A percentile compares a stretch with the other conserved stretches of the same genome.
These are phyloP conservation scores for Chromera velia DNA, from an alignment of 73 alveolate species.

Conservation along the genomic window DNA sequence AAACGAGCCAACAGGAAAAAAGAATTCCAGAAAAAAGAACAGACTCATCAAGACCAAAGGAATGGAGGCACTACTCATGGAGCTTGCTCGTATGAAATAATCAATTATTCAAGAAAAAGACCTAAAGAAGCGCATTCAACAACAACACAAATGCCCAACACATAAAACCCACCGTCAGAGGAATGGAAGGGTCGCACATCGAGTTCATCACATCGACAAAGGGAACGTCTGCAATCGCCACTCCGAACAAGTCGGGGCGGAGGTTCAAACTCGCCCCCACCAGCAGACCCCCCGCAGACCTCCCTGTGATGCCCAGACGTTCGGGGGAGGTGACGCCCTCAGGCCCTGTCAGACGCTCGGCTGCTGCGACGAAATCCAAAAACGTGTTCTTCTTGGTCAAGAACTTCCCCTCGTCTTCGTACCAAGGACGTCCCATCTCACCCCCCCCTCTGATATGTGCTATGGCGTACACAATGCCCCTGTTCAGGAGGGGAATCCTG, in stretches of 20 bases:
- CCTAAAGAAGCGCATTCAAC: too few species aligned
- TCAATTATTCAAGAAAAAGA: too few species aligned
- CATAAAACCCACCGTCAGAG: slow-evolving; percentile 43
- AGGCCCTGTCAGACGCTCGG: slow-evolving; percentile 50
- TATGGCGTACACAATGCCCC: slow-evolving; percentile 51
- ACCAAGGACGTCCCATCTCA: slow-evolving; percentile 57
- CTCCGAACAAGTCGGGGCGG: slow-evolving; percentile 55
- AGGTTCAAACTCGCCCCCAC: slow-evolving; percentile 52
- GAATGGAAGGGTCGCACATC: slow-evolving; percentile 41
- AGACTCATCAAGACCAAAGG: too few species aligned
- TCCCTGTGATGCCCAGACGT: slow-evolving; percentile 52
- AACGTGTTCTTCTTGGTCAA: slow-evolving; percentile 40
- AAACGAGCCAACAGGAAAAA: too few species aligned
- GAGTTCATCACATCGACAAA: slow-evolving; percentile 53
- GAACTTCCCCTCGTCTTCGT: slow-evolving; percentile 48
- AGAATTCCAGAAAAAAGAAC: too few species aligned
- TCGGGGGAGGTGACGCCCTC: slow-evolving; percentile 51
- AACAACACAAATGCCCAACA: too few species aligned
- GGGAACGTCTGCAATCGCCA: slow-evolving; percentile 49
- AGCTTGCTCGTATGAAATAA: too few species aligned
- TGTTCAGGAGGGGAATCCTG: slow-evolving; percentile 14
- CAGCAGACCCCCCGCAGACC: slow-evolving; percentile 56
- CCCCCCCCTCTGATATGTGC: slow-evolving; percentile 67
- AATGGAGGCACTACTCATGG: too few species aligned
- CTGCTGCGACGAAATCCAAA: slow-evolving; percentile 44